Evolutionary conservation across 1,284 basidiomycete genomes (phyloP).

Genomic region (Apiotrichum mycotoxinovorans): DNA sequence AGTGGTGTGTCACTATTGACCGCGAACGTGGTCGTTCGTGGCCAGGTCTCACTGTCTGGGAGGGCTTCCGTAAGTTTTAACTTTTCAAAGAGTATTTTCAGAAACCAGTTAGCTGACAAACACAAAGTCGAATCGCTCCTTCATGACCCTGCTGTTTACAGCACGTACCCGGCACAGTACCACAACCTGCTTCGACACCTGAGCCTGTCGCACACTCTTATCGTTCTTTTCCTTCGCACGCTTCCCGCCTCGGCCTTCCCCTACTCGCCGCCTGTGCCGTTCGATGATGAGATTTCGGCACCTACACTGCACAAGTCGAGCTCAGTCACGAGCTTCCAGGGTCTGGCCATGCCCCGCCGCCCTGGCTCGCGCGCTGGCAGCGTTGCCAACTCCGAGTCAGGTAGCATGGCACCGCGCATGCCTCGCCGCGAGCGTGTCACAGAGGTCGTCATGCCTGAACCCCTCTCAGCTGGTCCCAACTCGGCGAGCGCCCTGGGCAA

Average conservation of each 20-base stretch:
- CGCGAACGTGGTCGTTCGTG: conserved; percentile 35
- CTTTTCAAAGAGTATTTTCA: no score
- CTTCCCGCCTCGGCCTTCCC: conserved; percentile 41
- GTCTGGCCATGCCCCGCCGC: conserved; percentile 7
- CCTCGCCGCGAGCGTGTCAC: conserved; percentile 41
- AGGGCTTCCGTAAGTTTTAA: conserved; percentile 47
- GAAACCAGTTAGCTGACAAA: conserved; percentile 5
- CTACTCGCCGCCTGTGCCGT: conserved; percentile 38
- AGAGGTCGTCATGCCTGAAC: conserved; percentile 50
- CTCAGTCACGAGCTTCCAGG: conserved; percentile 29
- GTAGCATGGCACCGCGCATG: conserved; percentile 22
- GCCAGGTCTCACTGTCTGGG: conserved; percentile 50
- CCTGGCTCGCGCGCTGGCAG: conserved; percentile 31
- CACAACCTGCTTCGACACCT: conserved; percentile 45
- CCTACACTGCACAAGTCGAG: conserved; percentile 29
- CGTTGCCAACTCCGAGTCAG: conserved; percentile 30
- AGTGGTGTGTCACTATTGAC: conserved; percentile 43
- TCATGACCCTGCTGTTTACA: conserved; percentile 46
- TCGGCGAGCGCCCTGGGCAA: neutral
- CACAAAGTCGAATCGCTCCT: conserved; percentile 49
- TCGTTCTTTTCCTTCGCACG: conserved; percentile 46
- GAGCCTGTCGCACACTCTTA: conserved; percentile 46
- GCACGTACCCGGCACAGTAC: conserved; percentile 46
- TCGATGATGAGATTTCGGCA: conserved; percentile 41
- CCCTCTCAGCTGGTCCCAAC: conserved; percentile 28